Base-by-base conservation (phyloP, 1,284 basidiomycete species). In the Moesziomyces aphidis region DNA sequence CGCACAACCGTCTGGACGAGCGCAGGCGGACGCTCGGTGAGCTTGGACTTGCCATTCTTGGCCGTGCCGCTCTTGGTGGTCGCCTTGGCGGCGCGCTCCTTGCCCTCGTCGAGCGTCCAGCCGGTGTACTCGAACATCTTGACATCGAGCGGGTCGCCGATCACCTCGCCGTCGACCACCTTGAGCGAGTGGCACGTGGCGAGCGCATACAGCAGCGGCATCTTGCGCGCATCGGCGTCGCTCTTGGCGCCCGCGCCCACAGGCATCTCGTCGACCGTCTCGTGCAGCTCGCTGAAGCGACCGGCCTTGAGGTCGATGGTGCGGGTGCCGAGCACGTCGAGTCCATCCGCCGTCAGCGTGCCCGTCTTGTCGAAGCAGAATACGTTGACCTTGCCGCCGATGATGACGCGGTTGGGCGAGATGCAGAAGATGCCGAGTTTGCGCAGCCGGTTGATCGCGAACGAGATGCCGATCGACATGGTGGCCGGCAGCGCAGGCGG, bases 331-430 rank as follows among this genome's bases (percentile, higher is more conserved):
- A 99, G 91, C 49, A 99, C 95, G 82, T 99, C 97, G 46, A 99
- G 88, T 1, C 97, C 97, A 76, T 99, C 97, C 85, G 98, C 97
- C 0, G 97, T 99, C 19, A 99, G 88, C 1, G 97, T 99, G 2
- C 97, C 97, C 1, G 97, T 99, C 87, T 99, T 99, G 88, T 99
- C 97, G 82, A 99, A 99, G 85, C 95, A 98, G 80, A 95, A 96
- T 9, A 99, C 92, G 76, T 99, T 98, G 86, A 99, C 89, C 86
- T 97, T 97, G 34, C 97, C 97, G 3, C 91, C 94, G 53, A 99
- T 91, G 83, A 99, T 99, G 79, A 99, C 93, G 34, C 97, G 89
- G 78, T 92, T 97, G 0, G 97, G 97, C 6, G 96, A 95, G 70
- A 98, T 98, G 85, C 97, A 99, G 87, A 93, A 99, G 65, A 99